Conservation (phyloP, 768 basidiomycete species). For the Russula vinacea region DNA sequence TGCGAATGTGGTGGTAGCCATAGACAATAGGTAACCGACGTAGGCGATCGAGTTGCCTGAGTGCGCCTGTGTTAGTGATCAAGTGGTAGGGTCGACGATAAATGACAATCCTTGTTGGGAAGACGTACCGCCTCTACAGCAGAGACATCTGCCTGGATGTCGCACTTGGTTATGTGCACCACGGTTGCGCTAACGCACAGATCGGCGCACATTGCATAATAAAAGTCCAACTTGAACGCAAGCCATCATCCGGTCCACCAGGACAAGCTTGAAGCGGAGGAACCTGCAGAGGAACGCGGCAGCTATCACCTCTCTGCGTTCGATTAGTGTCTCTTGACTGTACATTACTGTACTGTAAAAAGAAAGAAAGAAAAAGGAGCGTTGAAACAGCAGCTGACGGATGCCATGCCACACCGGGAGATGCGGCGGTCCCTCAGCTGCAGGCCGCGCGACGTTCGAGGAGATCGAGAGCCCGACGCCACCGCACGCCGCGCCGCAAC, state of each 20-base stretch:
- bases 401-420: background rate
- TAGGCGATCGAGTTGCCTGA: no score
- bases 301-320: no score
- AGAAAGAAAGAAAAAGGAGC: background rate
- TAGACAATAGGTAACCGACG: no score
- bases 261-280: no score
- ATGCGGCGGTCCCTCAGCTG: background rate
- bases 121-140: slow-evolving; percentile 33
- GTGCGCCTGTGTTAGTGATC: no score
- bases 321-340: no score
- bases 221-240: slow-evolving; percentile 77
- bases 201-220: slow-evolving; percentile 75
- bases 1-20: no score
- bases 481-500: slow-evolving; percentile 51
- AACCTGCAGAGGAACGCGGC: no score
- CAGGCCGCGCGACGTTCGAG: slow-evolving; percentile 54
- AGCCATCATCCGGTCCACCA: slow-evolving; percentile 92
- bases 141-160: slow-evolving; percentile 32
- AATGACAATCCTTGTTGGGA: no score
- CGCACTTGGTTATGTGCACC: slow-evolving; percentile 57
- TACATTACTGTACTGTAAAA: no score
- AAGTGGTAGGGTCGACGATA: no score
- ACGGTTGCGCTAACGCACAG: slow-evolving; percentile 69
- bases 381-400: background rate
- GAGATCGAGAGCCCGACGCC: slow-evolving; percentile 55